Evolutionary conservation across 352 stramenopile genomes (phyloP).

Genomic region (Phytophthora agathidicida): DNA sequence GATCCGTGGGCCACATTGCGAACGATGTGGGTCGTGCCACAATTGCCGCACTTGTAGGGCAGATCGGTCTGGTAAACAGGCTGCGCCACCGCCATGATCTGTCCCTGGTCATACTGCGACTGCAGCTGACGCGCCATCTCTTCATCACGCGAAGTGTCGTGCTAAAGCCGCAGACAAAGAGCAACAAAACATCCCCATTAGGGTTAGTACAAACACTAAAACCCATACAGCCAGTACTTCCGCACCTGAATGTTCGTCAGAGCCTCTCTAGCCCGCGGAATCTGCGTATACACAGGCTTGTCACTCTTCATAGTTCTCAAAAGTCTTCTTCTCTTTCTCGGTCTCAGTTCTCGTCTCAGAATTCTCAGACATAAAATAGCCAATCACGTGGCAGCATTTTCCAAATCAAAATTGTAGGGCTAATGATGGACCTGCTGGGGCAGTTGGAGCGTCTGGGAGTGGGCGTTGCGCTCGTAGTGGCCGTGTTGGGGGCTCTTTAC

Average conservation of each 20-base stretch:
- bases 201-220: not conserved
- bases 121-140: constrained; percentile 64
- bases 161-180: constrained; percentile 9
- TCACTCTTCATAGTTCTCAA: constrained; percentile 24
- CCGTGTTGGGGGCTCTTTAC: constrained; percentile 43
- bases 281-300: constrained; percentile 29
- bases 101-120: constrained; percentile 48
- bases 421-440: constrained; percentile 20
- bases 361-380: constrained; percentile 10
- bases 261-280: constrained; percentile 14
- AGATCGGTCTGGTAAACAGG: constrained; percentile 40
- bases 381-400: constrained; percentile 23
- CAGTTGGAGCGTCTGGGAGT: constrained; percentile 34
- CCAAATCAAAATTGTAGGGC: constrained; percentile 29
- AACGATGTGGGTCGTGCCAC: constrained; percentile 65
- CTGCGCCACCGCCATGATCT: constrained; percentile 45
- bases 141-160: constrained; percentile 53
- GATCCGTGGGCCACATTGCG: constrained; percentile 60
- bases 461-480: constrained; percentile 30
- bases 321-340: not conserved
- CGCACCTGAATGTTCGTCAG: constrained; percentile 25
- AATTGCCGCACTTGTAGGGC: constrained; percentile 73
- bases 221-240: no score
- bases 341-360: constrained; percentile 10
- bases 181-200: not conserved